Base-by-base conservation (phyloP, 139 green algal genomes). In the Asterochloris sp. region DNA sequence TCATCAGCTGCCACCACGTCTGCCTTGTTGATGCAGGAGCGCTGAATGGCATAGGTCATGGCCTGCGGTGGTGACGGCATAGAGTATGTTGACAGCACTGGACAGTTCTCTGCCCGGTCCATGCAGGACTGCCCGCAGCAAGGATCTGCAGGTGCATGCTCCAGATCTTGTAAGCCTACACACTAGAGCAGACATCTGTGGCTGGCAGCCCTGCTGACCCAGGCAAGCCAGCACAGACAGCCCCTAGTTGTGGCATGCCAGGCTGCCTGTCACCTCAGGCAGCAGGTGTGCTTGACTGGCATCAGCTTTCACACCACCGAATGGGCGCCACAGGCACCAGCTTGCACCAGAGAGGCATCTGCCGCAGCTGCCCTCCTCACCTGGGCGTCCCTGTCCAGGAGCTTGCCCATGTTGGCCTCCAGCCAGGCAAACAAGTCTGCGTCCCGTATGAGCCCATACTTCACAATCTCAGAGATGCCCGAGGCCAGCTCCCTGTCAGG, bases 381-480 rank as follows among this genome's bases (percentile, higher is more conserved):
- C 87, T 88, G 78, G 12, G 82, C 83, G 81, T 99, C 97, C 16
- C 94, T 87, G 8, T 86, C 86, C 67, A 99, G 74, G 27, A 99
- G 90, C 26, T 73, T 80, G n/a, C 96, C 91, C 85, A 98, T 94
- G 88, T 98, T 98, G 10, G 29, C 76, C 85, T 98, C 97, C 82
- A 98, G 89, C 97, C 97, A 99, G 62, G 91, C 91, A 74, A 99
- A 99, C 64, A 99, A 91, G 11, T 85, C 75, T 0, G 95, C 93
- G 78, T 99, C 97, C 1, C 94, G 83, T 80, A 99, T 99, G 23
- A 99, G 91, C 6, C 97, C 97, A 74, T 99, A 99, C 91, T 99
- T 99, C 74, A 99, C 89, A 61, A 99, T 93, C 88, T 99, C 97
- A 64, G 92, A 95, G n/a, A 99, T 88, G 38, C 97, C 97, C 10